Evolutionary conservation across 2,329 filamentous ascomycete species (phyloP).

Genomic region (Leptoxyphium fumago): DNA sequence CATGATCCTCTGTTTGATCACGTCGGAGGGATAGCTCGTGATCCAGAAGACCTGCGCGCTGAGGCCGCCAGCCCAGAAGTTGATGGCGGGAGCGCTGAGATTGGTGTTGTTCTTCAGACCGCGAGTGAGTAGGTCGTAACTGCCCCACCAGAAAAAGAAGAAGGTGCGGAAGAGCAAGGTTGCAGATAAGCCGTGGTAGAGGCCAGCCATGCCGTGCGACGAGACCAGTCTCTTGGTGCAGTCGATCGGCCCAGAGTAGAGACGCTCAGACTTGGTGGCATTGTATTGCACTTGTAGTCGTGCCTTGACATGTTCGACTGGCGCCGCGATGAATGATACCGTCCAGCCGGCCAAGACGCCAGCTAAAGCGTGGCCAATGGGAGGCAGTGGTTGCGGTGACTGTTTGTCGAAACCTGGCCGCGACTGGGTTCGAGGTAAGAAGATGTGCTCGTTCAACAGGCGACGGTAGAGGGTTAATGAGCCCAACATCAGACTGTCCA

Average conservation of each 20-base stretch:
- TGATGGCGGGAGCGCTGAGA: slow-evolving; percentile 65
- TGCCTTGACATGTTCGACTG: slow-evolving; percentile 90
- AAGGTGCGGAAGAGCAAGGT: slow-evolving; percentile 81
- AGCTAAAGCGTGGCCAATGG: slow-evolving; percentile 72
- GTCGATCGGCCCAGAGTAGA: slow-evolving; percentile 80
- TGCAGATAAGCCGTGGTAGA: slow-evolving; percentile 75
- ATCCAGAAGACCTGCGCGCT: slow-evolving; percentile 93
- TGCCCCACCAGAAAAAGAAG: slow-evolving; percentile 99
- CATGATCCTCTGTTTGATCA: slow-evolving; percentile 95
- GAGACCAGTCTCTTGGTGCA: slow-evolving; percentile 53
- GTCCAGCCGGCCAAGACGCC: slow-evolving; percentile 78
- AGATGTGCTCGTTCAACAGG: slow-evolving; percentile 66
- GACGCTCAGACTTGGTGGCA: slow-evolving; percentile 56
- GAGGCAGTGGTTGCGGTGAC: slow-evolving; percentile 41
- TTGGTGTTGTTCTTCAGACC: slow-evolving; percentile 50
- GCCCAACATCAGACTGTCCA: slow-evolving; percentile 88
- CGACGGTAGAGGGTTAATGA: slow-evolving; percentile 82
- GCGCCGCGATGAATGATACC: slow-evolving; percentile 83
- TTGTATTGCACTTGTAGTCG: slow-evolving; percentile 90
- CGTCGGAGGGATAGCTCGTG: slow-evolving; percentile 78
- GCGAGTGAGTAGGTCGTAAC: slow-evolving; percentile 71
- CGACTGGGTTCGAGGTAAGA: slow-evolving; percentile 34
- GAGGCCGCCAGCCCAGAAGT: slow-evolving; percentile 93
- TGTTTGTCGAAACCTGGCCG: slow-evolving; percentile 15
- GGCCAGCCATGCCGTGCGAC: slow-evolving; percentile 57